Evolutionary conservation across 768 basidiomycete genomes (phyloP), one percentile per base, ranked within the genome.

Genomic region (Porphyrellus cyaneotinctus): DNA sequence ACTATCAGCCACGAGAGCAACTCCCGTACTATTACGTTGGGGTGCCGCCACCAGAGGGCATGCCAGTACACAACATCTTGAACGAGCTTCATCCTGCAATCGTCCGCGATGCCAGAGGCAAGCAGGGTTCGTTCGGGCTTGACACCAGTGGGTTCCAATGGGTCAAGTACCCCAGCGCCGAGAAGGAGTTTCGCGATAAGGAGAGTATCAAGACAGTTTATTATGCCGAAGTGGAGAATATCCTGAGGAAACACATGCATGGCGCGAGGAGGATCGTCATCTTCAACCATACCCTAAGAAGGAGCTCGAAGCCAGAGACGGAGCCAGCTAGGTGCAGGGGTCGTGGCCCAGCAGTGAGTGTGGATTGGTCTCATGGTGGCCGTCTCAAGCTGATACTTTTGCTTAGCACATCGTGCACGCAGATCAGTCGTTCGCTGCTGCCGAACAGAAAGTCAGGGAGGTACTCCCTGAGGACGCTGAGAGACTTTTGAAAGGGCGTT

Each of bases 381-480:
- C 5, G 18, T 39, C 23, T 18, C 17, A 22, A 2, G 18, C n/a
- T 42, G 13, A 35, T 20, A 9, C 11, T 6, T 4, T 18, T 17
- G 30, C n/a, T n/a, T 33, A 49, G 49, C 23, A 35, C 23, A 18
- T 30, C 7, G 26, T 43, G 20, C 52, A 51, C 6, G 38, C 32
- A 2, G 26, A 23, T 13, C 37, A 39, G 47, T 30, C 37, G 28
- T 38, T 38, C 15, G 31, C 36, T 3, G 32, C 17, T 31, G 31
- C 36, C 7, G 43, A 53, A 22, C 37, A 43, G 37, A 23, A n/a
- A 9, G 6, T 52, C 43, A 54, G 26, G 46, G 28, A 65, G 6
- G 70, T 72, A 36, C 65, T 71, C 15, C 65, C 63, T 11, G 71
- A 64, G 20, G 75, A 76, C 5, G 76, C 72, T 2, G 72, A 74